These are phyloP conservation scores for Pezicula neosporulosa DNA, from an alignment of 2,329 filamentous ascomycete species.

Conservation along the genomic window DNA sequence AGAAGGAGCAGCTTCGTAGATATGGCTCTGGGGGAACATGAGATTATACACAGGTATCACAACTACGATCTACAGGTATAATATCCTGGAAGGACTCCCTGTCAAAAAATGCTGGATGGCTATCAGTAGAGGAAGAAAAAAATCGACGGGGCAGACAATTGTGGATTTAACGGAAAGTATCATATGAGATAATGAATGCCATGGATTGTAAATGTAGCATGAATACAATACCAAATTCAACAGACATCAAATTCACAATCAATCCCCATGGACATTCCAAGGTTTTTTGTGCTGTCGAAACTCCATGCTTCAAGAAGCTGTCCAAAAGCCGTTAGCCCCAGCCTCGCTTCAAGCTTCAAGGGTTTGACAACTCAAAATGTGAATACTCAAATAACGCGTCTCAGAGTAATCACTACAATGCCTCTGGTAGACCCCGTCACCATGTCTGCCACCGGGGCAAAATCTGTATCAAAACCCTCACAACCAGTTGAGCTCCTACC, in stretches of 20 bases:
- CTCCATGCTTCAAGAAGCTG: too few species aligned
- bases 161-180: too few species aligned
- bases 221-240: too few species aligned
- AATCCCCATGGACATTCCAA: too few species aligned
- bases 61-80: not conserved
- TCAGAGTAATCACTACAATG: conserved; percentile 15
- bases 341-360: not conserved
- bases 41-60: not conserved
- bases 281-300: too few species aligned
- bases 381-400: not conserved
- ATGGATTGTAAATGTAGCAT: too few species aligned
- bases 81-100: not conserved
- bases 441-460: conserved; percentile 18
- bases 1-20: not conserved
- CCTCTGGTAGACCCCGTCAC: conserved; percentile 27
- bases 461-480: conserved; percentile 14
- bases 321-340: not conserved
- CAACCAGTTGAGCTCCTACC: conserved; percentile 26
- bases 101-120: too few species aligned
- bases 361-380: not conserved
- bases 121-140: too few species aligned
- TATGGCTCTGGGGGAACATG: not conserved
- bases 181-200: too few species aligned
- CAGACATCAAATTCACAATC: too few species aligned
- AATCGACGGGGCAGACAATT: too few species aligned